Evolutionary conservation across 2,329 filamentous ascomycete species (phyloP), one percentile per base, ranked within the genome.

Genomic region (Exophiala phaeomuriformis): DNA sequence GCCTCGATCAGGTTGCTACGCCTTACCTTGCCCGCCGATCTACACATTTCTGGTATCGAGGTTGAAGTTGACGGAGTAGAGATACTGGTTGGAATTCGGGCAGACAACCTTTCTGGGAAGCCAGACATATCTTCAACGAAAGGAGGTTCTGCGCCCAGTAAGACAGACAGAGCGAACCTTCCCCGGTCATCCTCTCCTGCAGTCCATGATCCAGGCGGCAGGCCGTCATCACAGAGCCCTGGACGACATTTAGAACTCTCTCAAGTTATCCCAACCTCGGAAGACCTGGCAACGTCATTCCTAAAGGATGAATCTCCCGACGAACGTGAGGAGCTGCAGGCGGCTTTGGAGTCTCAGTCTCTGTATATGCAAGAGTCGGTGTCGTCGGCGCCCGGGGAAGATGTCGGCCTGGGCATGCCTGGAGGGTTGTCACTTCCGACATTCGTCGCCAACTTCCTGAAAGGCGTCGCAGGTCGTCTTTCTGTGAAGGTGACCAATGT

Each of bases 1-100:
- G 90, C 91, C 52, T 84, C 83, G 60, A 82, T 95, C 49, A 73
- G 86, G 2, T 76, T 86, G 4, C 79, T 97, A 28, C 85, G 86
- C 64, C 75, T 96, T 50, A 94, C 86, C 5, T 79, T 97, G 47
- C 89, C 91, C 8, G 84, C 93, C 67, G 88, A 96, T 69, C 84
- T 96, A 61, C 90, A 90, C 68, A 85, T 83, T 49, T 90, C 85
- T 62, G 84, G 88, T 30, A 94, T 97, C 66, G 76, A 80, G 31
- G 81, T 91, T 63, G 87, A 95, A 65, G 78, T 91, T 27, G 83
- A 91, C 62, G 90, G 89, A 19, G 81, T 96, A 56, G 81, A 90
- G 60, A 78, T 94, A 27, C 49, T 57, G 12, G 55, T 61, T 30
- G 53, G 47, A n/a, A 36, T 61, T 30, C 47, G 56, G 37, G 30